phyloP scores from a whole-genome alignment of 371 early-diverging fungal genomes.

The Mucor sp. region DNA sequence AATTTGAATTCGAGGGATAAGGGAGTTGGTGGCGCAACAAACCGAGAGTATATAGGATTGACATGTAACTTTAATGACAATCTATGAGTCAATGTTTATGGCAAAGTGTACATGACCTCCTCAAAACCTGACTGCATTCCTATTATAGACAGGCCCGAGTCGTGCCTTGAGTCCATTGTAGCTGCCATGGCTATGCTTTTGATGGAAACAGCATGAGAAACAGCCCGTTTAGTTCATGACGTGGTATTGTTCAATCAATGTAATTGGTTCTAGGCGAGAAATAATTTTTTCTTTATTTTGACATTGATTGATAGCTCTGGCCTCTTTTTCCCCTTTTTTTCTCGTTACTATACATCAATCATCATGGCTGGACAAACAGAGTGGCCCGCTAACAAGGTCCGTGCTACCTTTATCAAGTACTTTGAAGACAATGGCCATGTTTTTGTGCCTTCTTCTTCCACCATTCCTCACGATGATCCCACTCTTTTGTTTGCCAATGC shows the following conservation, averaged over 20 bases:
- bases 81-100: neutral
- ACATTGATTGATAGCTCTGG: neutral
- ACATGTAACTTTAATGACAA: neutral
- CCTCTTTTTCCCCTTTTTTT: neutral
- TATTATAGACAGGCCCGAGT: neutral
- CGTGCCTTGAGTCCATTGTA: neutral
- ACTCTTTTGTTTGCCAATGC: constrained; percentile 99
- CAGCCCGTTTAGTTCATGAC: neutral
- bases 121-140: neutral
- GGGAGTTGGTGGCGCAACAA: no score
- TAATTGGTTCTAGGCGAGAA: neutral
- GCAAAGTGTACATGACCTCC: neutral
- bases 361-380: constrained; percentile 18
- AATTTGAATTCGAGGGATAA: neutral
- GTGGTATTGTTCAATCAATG: neutral
- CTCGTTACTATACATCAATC: neutral
- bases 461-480: constrained; percentile 97
- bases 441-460: constrained; percentile 89
- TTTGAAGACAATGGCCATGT: constrained; percentile 86
- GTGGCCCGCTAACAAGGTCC: constrained; percentile 87
- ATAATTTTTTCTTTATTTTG: constrained; percentile 3
- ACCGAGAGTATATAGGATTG: neutral
- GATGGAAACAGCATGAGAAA: neutral
- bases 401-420: constrained; percentile 91
- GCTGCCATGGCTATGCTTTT: neutral